A percentile compares a stretch with the other conserved stretches of the same genome.
phyloP scores from a whole-genome alignment of 1,284 basidiomycete genomes.

The Puccinia horiana region DNA sequence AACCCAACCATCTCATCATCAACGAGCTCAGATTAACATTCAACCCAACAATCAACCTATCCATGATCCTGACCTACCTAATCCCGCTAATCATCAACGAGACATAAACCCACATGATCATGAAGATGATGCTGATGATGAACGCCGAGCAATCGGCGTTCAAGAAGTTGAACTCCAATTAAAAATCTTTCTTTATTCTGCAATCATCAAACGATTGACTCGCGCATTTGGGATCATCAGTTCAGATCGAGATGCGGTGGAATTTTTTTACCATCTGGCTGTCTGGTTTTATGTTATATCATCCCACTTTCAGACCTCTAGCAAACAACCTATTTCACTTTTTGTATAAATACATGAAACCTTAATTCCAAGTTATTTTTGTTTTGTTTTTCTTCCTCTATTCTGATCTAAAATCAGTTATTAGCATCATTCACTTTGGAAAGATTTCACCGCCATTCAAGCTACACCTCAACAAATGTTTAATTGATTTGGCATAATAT shows the following conservation, averaged over 20 bases:
- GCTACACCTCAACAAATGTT: too few relatives aligned
- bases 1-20: background rate
- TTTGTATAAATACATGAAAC: too few relatives aligned
- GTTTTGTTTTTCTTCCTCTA: background rate
- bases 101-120: background rate
- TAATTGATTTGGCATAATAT: too few relatives aligned
- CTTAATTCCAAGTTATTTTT: too few relatives aligned
- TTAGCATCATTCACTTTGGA: too few relatives aligned
- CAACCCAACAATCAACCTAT: background rate
- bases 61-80: background rate
- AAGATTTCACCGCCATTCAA: too few relatives aligned
- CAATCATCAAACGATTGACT: background rate
- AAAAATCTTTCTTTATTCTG: background rate
- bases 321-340: too few relatives aligned
- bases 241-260: too few relatives aligned
- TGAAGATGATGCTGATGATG: background rate
- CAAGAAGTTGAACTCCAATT: background rate
- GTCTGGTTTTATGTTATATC: background rate
- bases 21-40: background rate
- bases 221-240: background rate
- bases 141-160: background rate
- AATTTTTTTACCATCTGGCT: background rate
- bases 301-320: background rate
- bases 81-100: background rate
- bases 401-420: background rate